phyloP scores from a whole-genome alignment of 768 basidiomycete species.

The Leccinellum rugosiceps region DNA sequence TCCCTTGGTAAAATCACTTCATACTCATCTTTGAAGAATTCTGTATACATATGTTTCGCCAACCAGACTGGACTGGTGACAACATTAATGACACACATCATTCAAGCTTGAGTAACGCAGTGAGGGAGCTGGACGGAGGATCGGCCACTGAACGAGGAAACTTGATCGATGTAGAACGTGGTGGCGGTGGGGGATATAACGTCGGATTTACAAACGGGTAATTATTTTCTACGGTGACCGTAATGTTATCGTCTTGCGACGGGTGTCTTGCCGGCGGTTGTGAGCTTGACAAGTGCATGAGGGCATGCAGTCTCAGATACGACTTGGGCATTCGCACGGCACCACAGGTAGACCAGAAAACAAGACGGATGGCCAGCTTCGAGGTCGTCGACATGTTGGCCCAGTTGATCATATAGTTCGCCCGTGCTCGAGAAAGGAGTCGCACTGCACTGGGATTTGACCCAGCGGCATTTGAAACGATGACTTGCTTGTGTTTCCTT shows the following conservation, averaged over 20 bases:
- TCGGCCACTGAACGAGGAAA: conserved; percentile 59
- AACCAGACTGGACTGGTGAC: too few species aligned
- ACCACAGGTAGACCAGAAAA: conserved; percentile 69
- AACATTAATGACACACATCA: too few species aligned
- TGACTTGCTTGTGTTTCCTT: conserved; percentile 53
- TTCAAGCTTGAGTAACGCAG: conserved; percentile 77
- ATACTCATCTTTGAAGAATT: too few species aligned
- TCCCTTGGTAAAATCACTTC: too few species aligned
- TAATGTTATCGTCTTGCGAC: conserved; percentile 71
- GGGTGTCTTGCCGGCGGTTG: conserved; percentile 57
- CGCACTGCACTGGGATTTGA: conserved; percentile 52
- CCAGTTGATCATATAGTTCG: conserved; percentile 70
- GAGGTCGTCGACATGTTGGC: conserved; percentile 48
- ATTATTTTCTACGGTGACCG: conserved; percentile 53
- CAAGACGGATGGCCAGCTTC: conserved; percentile 53
- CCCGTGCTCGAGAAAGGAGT: conserved; percentile 48
- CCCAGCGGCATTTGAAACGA: conserved; percentile 77
- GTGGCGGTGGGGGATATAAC: conserved; percentile 63
- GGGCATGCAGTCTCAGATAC: conserved; percentile 60
- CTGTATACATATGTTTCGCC: too few species aligned
- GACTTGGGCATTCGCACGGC: conserved; percentile 44
- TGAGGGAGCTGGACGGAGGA: conserved; percentile 71
- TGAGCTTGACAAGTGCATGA: conserved; percentile 70
- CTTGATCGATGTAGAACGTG: conserved; percentile 57
- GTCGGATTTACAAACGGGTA: conserved; percentile 66